These are phyloP conservation scores for Obelidium mucronatum DNA, from an alignment of 192 early-diverging fungal genomes.

Conservation along the genomic window DNA sequence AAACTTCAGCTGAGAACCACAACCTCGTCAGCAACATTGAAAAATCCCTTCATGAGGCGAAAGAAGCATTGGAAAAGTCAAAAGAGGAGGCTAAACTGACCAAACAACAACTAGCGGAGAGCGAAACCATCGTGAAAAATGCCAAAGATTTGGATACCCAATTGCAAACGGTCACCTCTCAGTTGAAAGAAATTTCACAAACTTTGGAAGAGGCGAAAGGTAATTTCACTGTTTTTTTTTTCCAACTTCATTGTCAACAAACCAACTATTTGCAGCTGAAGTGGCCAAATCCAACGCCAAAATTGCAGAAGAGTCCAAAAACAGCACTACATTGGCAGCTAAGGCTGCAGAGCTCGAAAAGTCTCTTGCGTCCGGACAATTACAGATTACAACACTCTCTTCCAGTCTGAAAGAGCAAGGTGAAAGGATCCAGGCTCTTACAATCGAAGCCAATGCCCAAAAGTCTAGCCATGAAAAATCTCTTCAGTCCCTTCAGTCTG, in stretches of 20 bases:
- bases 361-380: not conserved
- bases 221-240: not conserved
- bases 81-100: not conserved
- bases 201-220: constrained; percentile 14
- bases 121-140: not conserved
- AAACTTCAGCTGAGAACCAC: not conserved
- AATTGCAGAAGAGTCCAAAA: not conserved
- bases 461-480: constrained; percentile 8
- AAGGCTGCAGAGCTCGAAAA: not conserved
- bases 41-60: not conserved
- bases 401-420: not conserved
- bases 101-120: not conserved
- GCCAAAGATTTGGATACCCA: constrained; percentile 1
- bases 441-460: not conserved
- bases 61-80: constrained; percentile 15
- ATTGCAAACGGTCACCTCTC: not conserved
- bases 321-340: not conserved
- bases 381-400: not conserved
- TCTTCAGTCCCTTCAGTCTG: not conserved
- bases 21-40: constrained; percentile 2
- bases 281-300: not conserved
- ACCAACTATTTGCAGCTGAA: constrained; percentile 15
- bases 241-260: not conserved
- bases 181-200: not conserved
- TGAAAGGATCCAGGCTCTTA: not conserved